Base-by-base conservation (phyloP, 2,329 filamentous ascomycete species). In the Cordyceps fumosorosea region DNA sequence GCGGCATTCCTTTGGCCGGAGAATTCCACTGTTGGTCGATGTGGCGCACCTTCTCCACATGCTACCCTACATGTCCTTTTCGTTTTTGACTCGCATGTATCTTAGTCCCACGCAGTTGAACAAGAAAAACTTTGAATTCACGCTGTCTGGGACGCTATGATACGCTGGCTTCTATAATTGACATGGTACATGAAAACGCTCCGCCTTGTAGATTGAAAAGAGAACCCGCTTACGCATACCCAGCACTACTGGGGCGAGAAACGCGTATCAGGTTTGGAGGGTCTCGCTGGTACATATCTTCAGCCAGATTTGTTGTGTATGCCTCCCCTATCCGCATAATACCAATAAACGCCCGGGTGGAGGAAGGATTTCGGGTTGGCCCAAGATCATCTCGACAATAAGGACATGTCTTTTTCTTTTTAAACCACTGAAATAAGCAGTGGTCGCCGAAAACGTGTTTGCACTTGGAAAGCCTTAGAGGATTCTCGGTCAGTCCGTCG, bases 371-470 rank as follows among this genome's bases (percentile, higher is more conserved):
- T 73, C 8, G 69, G 68, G 63, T 85, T 81, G 2, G 83, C 81
- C 26, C 34, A 37, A 88, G 75, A 67, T 85, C 85, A 65, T 84
- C 80, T 29, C 85, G 81, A 70, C 85, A 88, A 67, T 87, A 87
- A 0, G 85, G 85, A 66, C 85, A 88, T 60, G 77, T 85, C 66
- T 85, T 80, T 1, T 83, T 83, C 52, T 87, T 83, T 58, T 83
- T 77, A 48, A 88, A 80, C 85, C 85, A 88, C 66, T 84, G 86
- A 69, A 83, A 85, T 65, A 88, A 84, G 70, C 85, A 88, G 66
- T 81, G 78, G 62, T 86, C 79, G 20, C 85, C 85, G 69, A 88
- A 88, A 7, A 88, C 71, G 66, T 88, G 85, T 66, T 82, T 84
- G 75, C 85, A 88, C 66, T 79, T 81, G 2, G 85, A 85, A 20